Evolutionary conservation across 176 grass and related monocot genomes (phyloP).

Genomic region (Aegilops speltoides): DNA sequence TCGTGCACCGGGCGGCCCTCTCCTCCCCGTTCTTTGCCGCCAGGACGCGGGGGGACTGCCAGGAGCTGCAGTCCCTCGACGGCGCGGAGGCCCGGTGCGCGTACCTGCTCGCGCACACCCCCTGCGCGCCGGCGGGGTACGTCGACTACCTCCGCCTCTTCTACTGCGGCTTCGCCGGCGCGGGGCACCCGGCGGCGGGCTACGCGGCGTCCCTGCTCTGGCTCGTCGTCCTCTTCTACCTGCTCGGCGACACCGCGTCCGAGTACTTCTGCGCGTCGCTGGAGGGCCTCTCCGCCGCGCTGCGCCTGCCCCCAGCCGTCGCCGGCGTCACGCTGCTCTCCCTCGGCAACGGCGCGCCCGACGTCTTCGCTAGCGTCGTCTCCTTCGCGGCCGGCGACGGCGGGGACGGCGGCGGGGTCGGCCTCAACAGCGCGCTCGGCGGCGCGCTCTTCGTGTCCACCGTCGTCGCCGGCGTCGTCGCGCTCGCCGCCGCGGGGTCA

Average conservation of each 20-base stretch:
- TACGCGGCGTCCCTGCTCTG: slow-evolving; percentile 50
- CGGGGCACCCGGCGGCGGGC: slow-evolving; percentile 9
- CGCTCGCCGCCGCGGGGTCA: slow-evolving; percentile 26
- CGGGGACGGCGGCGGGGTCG: slow-evolving; percentile 40
- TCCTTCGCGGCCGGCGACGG: slow-evolving; percentile 60
- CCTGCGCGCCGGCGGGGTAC: slow-evolving; percentile 57
- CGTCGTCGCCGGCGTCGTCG: slow-evolving; percentile 73
- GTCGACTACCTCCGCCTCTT: slow-evolving; percentile 77
- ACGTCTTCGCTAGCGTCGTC: slow-evolving; percentile 78
- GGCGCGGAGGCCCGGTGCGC: slow-evolving; percentile 40
- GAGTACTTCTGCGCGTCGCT: slow-evolving; percentile 88
- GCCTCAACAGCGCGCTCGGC: slow-evolving; percentile 75
- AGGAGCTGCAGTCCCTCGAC: slow-evolving; percentile 30
- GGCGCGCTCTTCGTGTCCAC: slow-evolving; percentile 84
- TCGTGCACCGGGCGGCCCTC: background rate
- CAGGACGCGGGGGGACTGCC: slow-evolving; percentile 31
- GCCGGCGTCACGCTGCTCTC: slow-evolving; percentile 90
- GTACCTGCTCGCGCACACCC: slow-evolving; percentile 48
- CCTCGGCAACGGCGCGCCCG: slow-evolving; percentile 82
- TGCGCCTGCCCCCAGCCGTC: slow-evolving; percentile 70
- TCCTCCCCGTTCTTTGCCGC: background rate
- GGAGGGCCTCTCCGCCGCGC: slow-evolving; percentile 53
- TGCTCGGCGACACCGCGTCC: slow-evolving; percentile 82
- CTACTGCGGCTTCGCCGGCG: slow-evolving; percentile 56
- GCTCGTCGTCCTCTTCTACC: slow-evolving; percentile 77